Evolutionary conservation across 1,139 yeast genomes (phyloP), one percentile per base, ranked within the genome.

Genomic region (Pichia sp.): DNA sequence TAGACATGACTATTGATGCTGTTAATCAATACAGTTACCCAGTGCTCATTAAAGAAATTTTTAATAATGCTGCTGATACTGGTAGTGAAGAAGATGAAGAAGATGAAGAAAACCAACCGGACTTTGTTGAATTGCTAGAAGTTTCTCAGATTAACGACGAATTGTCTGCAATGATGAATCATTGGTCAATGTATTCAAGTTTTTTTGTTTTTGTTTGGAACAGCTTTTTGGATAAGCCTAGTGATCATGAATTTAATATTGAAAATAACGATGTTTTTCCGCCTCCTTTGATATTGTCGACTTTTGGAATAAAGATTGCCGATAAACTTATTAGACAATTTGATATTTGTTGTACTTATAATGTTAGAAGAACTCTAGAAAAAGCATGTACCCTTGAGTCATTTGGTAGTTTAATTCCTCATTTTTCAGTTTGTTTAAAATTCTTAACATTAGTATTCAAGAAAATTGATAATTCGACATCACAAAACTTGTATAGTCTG

Each of bases 141-240:
- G 71, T 83, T 15, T 81, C 84, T 11, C 74, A 73, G 45, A 57
- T 82, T 37, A 70, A 85, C 20, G 76, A 73, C 48, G 97, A 92
- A 59, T 68, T 86, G 20, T 77, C 95, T 0, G 72, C 83, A 7
- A 84, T 92, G 60, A 68, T 92, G 59, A 87, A 85, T 59, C 81
- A 89, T 53, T 92, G 98, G 97, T 73, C 86, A 9, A 74, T 88
- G 63, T 94, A 89, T 64, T 75, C 86, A 52, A 80, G 79, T 59
- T 92, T 89, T 59, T 74, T 87, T 56, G 77, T 87, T 1, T 72
- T 76, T 30, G 77, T 84, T 53, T 86, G 86, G 80, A 71, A 70
- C 44, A 77, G 72, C 46, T 74, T 69, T 11, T 25, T 48, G 7
- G 41, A 44, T 26, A 12, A n/a, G 3, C 54, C 59, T n/a, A 55